Conservation (phyloP, 441 rosid genomes). For the Flueggea neowawraea region DNA sequence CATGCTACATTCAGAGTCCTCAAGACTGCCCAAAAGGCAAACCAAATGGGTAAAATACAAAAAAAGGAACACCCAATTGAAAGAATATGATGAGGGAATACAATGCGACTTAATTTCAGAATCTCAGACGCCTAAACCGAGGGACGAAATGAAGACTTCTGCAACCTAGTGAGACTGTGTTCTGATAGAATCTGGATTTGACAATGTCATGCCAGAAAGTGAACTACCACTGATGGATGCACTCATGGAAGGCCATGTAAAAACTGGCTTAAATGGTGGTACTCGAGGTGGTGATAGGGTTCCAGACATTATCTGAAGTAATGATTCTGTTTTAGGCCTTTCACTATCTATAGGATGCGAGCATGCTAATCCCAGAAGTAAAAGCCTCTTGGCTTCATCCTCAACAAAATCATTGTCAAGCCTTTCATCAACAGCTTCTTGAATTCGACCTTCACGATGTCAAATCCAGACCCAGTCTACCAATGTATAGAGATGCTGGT, state of each 20-base stretch:
- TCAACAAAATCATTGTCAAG: constrained; percentile 19
- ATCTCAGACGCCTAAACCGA: constrained; percentile 5
- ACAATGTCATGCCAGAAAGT: constrained; percentile 12
- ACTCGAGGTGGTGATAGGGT: constrained; percentile 32
- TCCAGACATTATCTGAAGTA: constrained; percentile 43
- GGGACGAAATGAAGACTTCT: constrained; percentile 2
- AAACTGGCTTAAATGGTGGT: constrained; percentile 46
- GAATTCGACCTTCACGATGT: constrained; percentile 38
- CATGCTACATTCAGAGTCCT: no score
- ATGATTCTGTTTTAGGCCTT: constrained; percentile 33
- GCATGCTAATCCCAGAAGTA: constrained; percentile 53
- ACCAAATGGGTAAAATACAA: no score
- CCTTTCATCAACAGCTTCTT: constrained; percentile 38
- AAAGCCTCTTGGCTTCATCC: constrained; percentile 33
- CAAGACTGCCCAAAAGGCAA: no score
- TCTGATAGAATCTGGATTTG: neutral
- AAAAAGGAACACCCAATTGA: no score
- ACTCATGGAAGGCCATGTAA: constrained; percentile 37
- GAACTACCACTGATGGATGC: constrained; percentile 9
- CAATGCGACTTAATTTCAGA: neutral
- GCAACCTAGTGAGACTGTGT: neutral
- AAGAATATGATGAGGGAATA: neutral
- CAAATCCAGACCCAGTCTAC: constrained; percentile 61
- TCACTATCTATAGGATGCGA: constrained; percentile 43
- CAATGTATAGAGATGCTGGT: constrained; percentile 24